phyloP scores from a whole-genome alignment of 2,329 filamentous ascomycete genomes.

The Huntiella omanensis region DNA sequence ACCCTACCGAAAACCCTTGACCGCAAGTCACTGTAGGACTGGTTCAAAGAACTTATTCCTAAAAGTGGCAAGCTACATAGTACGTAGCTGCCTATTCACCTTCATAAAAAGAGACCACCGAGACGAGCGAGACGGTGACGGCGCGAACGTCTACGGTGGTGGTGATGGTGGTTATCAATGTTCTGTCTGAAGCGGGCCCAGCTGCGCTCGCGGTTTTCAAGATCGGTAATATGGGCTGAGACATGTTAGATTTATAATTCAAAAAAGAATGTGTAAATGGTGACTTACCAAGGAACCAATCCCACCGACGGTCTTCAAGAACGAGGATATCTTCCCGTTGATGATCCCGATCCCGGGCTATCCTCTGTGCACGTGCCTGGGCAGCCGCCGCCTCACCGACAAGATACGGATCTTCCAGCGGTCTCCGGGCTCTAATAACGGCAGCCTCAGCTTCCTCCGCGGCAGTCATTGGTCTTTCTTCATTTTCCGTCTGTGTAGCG shows the following conservation, averaged over 20 bases:
- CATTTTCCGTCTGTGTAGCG: slow-evolving; percentile 13
- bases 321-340: slow-evolving; percentile 34
- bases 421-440: slow-evolving; percentile 20
- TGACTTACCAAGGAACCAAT: slow-evolving; percentile 37
- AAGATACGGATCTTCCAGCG: slow-evolving; percentile 47
- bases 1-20: too few relatives aligned
- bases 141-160: slow-evolving; percentile 10
- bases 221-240: slow-evolving; percentile 31
- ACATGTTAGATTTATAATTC: slow-evolving; percentile 12
- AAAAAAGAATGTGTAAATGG: neutral
- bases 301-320: slow-evolving; percentile 40
- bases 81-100: neutral
- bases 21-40: too few relatives aligned
- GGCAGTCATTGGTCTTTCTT: neutral
- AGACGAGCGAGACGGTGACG: slow-evolving; percentile 10
- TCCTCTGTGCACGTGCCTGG: slow-evolving; percentile 34
- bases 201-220: slow-evolving; percentile 31
- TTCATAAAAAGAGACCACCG: slow-evolving; percentile 5
- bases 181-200: slow-evolving; percentile 26
- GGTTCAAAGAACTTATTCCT: too few relatives aligned
- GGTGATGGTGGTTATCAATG: slow-evolving; percentile 15
- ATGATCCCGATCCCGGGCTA: slow-evolving; percentile 27
- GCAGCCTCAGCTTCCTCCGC: neutral
- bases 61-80: too few relatives aligned
- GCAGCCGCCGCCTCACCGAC: slow-evolving; percentile 47